Evolutionary conservation across 1,284 basidiomycete genomes (phyloP).

Genomic region (Sanghuangporus baumii): DNA sequence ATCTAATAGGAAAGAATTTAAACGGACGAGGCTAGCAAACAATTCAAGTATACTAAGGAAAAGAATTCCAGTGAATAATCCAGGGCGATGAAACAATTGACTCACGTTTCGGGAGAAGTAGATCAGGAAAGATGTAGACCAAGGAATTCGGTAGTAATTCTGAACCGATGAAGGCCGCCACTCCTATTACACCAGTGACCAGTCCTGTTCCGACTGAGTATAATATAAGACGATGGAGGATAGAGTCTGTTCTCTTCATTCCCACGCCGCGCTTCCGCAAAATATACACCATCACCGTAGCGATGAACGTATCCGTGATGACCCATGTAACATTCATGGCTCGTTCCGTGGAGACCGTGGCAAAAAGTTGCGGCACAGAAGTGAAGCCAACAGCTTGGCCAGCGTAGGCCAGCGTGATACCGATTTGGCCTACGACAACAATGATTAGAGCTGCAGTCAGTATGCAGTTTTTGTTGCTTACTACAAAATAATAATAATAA

Average conservation of each 20-base stretch:
- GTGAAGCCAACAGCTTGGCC: background rate
- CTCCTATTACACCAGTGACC: conserved; percentile 10
- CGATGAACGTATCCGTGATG: conserved; percentile 14
- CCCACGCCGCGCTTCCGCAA: background rate
- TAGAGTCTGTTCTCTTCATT: conserved; percentile 4
- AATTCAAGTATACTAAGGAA: background rate
- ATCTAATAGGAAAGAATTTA: no score
- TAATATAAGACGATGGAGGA: conserved; percentile 13
- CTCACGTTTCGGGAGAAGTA: background rate
- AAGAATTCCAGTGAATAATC: background rate
- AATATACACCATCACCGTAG: conserved; percentile 7
- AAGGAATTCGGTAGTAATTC: background rate
- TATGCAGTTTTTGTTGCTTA: background rate
- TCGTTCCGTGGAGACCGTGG: background rate
- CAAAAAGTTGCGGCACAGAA: background rate
- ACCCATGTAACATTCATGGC: background rate
- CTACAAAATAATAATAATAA: background rate
- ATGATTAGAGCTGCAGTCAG: background rate
- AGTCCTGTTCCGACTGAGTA: conserved; percentile 18
- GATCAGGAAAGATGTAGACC: background rate
- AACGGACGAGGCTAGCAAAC: background rate
- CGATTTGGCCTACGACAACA: background rate
- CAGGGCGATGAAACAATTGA: background rate
- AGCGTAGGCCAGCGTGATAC: background rate
- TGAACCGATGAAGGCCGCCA: background rate